Evolutionary conservation across 2,329 filamentous ascomycete species (phyloP).

Genomic region (Nigrospora osmanthi): DNA sequence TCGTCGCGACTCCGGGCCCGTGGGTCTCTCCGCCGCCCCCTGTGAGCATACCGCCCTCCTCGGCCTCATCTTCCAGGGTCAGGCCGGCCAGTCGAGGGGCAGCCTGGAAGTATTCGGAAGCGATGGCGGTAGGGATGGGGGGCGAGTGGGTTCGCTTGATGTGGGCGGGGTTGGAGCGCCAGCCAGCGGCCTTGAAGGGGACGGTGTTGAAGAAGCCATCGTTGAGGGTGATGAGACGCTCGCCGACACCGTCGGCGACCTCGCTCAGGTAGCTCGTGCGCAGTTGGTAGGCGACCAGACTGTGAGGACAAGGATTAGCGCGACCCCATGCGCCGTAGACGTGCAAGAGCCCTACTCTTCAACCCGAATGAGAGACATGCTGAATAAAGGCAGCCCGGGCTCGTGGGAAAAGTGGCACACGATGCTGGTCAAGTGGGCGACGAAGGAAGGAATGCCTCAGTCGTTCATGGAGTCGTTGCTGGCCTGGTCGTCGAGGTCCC

Average conservation of each 20-base stretch:
- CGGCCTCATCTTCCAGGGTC: conserved; percentile 62
- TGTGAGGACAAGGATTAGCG: conserved; percentile 21
- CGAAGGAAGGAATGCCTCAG: no score
- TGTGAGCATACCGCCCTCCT: conserved; percentile 66
- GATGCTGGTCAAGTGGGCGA: no score
- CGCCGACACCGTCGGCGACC: conserved; percentile 76
- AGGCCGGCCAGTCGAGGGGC: conserved; percentile 55
- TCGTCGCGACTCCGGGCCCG: conserved; percentile 58
- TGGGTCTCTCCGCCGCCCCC: conserved; percentile 61
- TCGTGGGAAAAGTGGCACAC: not conserved
- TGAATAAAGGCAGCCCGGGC: not conserved
- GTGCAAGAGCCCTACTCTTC: conserved; percentile 27
- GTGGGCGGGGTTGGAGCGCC: conserved; percentile 65
- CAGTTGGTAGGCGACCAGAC: conserved; percentile 75
- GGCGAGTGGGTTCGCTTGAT: conserved; percentile 80
- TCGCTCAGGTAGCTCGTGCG: conserved; percentile 73
- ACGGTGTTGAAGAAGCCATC: conserved; percentile 71
- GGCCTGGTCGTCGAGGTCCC: no score
- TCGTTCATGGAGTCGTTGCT: no score
- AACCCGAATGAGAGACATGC: conserved; percentile 35
- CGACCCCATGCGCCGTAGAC: not conserved
- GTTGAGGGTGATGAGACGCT: conserved; percentile 76
- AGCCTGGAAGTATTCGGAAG: conserved; percentile 74
- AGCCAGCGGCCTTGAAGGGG: conserved; percentile 76
- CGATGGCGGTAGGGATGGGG: conserved; percentile 74